These are phyloP conservation scores for Eutrema salsugineum DNA, from an alignment of 441 rosid genomes.

Conservation along the genomic window DNA sequence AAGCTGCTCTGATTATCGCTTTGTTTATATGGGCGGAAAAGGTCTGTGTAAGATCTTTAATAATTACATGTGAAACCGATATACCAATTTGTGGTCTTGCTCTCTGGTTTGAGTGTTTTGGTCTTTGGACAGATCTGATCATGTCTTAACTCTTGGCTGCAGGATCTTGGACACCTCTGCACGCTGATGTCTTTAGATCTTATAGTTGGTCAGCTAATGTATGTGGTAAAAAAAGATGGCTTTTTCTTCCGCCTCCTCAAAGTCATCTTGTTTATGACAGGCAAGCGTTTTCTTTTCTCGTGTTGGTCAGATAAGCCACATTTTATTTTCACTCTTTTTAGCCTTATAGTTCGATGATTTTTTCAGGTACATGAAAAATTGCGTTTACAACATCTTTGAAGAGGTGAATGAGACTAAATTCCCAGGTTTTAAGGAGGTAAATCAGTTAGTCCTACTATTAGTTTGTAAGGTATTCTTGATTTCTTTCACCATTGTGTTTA, in stretches of 20 bases:
- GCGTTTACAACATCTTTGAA: slow-evolving; percentile 63
- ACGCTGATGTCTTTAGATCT: slow-evolving; percentile 96
- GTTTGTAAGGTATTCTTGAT: background rate
- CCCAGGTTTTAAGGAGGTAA: slow-evolving; percentile 82
- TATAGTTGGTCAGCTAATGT: slow-evolving; percentile 97
- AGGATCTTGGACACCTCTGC: slow-evolving; percentile 99
- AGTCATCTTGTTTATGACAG: slow-evolving; percentile 77
- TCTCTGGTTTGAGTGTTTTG: slow-evolving; percentile 5
- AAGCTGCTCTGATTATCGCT: slow-evolving; percentile 91
- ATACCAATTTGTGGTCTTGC: background rate
- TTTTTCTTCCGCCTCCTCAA: slow-evolving; percentile 73
- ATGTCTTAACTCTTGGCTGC: slow-evolving; percentile 25
- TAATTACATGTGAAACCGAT: too few relatives aligned
- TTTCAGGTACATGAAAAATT: slow-evolving; percentile 71
- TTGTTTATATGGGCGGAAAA: slow-evolving; percentile 97
- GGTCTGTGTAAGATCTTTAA: slow-evolving; percentile 40
- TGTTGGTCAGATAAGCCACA: background rate
- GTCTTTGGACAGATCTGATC: background rate
- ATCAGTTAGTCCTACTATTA: slow-evolving; percentile 21
- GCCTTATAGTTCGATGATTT: background rate
- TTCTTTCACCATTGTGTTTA: slow-evolving; percentile 12
- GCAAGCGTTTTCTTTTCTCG: slow-evolving; percentile 31
- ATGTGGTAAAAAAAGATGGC: slow-evolving; percentile 89
- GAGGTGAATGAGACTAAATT: slow-evolving; percentile 55
- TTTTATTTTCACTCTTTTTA: background rate